Conservation (phyloP, 352 stramenopile genomes). For the Globisporangium cylindrosporum region DNA sequence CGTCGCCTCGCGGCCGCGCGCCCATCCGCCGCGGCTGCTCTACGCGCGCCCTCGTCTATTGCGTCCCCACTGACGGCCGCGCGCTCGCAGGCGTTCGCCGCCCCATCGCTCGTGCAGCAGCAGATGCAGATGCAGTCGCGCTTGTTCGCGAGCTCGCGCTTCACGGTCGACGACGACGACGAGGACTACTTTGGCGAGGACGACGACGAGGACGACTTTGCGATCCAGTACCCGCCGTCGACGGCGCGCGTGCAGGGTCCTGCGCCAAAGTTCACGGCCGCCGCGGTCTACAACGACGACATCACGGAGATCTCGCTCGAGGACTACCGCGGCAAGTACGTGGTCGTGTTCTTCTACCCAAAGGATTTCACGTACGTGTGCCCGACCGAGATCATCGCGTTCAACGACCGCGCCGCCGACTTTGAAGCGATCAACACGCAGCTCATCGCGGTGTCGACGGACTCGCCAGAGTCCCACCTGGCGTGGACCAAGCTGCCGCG, state of each 20-base stretch:
- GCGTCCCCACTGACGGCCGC: not conserved
- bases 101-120: slow-evolving; percentile 8
- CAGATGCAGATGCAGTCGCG: slow-evolving; percentile 22
- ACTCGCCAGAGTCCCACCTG: slow-evolving; percentile 90
- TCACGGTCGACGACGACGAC: slow-evolving; percentile 28
- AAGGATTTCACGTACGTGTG: slow-evolving; percentile 92
- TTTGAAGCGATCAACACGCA: slow-evolving; percentile 88
- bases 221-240: slow-evolving; percentile 76
- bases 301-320: slow-evolving; percentile 82
- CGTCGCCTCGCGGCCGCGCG: slow-evolving; percentile 16
- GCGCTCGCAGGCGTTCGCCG: not conserved
- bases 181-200: slow-evolving; percentile 66
- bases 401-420: slow-evolving; percentile 80
- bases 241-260: slow-evolving; percentile 53
- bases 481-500: slow-evolving; percentile 86
- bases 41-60: not conserved
- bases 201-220: slow-evolving; percentile 64
- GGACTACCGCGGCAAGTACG: slow-evolving; percentile 86
- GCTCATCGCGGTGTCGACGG: slow-evolving; percentile 85
- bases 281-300: slow-evolving; percentile 77
- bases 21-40: not conserved
- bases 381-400: slow-evolving; percentile 90
- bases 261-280: slow-evolving; percentile 74
- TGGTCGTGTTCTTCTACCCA: slow-evolving; percentile 91
- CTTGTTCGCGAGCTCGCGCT: slow-evolving; percentile 36